Base-by-base conservation (phyloP, 1,139 yeast species). In the Lodderomyces parapsilosis region DNA sequence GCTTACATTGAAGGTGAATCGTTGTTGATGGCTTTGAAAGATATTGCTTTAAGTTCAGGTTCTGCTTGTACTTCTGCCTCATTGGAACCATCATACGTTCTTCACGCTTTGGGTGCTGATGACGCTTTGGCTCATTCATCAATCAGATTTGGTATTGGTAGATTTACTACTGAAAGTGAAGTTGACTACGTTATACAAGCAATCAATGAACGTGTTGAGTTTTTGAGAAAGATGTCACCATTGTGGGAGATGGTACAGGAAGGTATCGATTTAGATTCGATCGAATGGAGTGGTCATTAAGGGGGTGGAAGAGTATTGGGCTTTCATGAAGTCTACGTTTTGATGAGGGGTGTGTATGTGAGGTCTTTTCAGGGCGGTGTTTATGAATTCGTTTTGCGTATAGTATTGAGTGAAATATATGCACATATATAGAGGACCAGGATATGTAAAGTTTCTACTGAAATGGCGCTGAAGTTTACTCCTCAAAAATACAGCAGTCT, bases 1-100 rank as follows among this genome's bases (percentile, higher is more conserved):
- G 98, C 98, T 7, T 93, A 91, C 61, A 86, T 93, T 55, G 99
- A 93, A 72, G 99, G 99, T 55, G 99, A 93, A 69, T 91, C 98
- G 0, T 75, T 93, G 55, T 74, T 93, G 57, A 93, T 93, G 99
- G 99, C 99, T 1, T 79, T 93, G 60, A 91, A 93, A 61, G 99
- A 93, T 63, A 89, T 93, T 60, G 99, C 99, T 0, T 77, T 93
- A 53, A 86, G 96, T 49, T 88, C 96, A 2, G 99, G 99, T 28
- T 89, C 97, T n/a, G 99, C 99, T 3, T 93, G 99, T 75, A 93
- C 99, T 6, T 91, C 98, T 28, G 98, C 99, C 0, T 91, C 98
- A 6, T 78, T 93, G 57, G 99, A 93, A 66, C 99, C 99, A 22
- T 88, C 96, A 2, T 93, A 93, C 57, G 99, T 93, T 32, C 76